These are phyloP conservation scores for Starmerella floricola DNA, from an alignment of 805 yeast genomes.

Conservation along the genomic window DNA sequence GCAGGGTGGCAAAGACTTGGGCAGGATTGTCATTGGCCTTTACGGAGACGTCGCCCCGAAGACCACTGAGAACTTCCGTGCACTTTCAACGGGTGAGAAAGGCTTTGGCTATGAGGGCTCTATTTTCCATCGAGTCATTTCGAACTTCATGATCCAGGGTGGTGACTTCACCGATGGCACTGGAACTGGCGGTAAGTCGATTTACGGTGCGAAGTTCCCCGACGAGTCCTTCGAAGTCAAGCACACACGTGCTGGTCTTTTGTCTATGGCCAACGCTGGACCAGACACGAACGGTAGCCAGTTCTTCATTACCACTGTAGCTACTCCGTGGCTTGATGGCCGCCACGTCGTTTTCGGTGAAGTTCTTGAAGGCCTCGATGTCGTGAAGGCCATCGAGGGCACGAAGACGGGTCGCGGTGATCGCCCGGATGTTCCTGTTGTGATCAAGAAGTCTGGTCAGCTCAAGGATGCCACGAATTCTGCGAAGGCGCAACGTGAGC, in stretches of 20 bases:
- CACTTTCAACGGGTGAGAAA: conserved; percentile 64
- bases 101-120: conserved; percentile 52
- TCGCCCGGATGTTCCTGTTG: conserved; percentile 54
- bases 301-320: conserved; percentile 86
- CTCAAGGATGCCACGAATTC: conserved; percentile 23
- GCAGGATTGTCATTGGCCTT: conserved; percentile 76
- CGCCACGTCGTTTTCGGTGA: conserved; percentile 95
- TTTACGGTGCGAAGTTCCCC: conserved; percentile 57
- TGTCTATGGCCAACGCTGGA: conserved; percentile 73
- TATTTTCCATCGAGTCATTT: conserved; percentile 61
- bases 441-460: conserved; percentile 63
- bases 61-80: conserved; percentile 80
- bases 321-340: conserved; percentile 85
- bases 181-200: conserved; percentile 70
- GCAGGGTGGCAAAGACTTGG: conserved; percentile 66
- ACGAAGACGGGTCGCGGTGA: conserved; percentile 61
- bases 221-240: conserved; percentile 63
- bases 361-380: conserved; percentile 71
- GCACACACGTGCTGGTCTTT: conserved; percentile 49
- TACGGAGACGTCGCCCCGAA: conserved; percentile 79
- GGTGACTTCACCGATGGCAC: conserved; percentile 59
- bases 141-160: conserved; percentile 72
- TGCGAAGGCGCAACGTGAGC: conserved; percentile 13
- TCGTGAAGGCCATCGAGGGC: conserved; percentile 60
- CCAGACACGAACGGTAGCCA: conserved; percentile 72